Evolutionary conservation across 2,329 filamentous ascomycete species (phyloP).

Genomic region (Claviceps purpurea): DNA sequence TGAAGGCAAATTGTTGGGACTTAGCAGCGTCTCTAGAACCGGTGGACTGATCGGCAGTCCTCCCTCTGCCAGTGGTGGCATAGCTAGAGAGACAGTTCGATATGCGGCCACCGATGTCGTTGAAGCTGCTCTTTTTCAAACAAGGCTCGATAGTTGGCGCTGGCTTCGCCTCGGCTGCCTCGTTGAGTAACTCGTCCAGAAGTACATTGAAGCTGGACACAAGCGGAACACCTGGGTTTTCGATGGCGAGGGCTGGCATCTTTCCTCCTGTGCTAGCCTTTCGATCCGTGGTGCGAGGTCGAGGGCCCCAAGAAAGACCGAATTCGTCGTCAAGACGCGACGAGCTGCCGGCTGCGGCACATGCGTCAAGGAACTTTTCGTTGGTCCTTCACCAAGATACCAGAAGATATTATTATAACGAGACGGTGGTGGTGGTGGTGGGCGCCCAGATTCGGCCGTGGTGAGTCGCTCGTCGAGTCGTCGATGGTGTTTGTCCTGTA

Average conservation of each 20-base stretch:
- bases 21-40: slow-evolving; percentile 25
- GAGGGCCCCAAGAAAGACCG: neutral
- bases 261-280: slow-evolving; percentile 14
- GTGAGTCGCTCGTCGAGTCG: neutral
- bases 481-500: neutral
- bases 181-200: slow-evolving; percentile 43
- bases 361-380: neutral
- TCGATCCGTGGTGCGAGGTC: neutral
- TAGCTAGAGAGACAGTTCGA: slow-evolving; percentile 19
- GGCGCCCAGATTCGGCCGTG: neutral
- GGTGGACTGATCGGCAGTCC: slow-evolving; percentile 14
- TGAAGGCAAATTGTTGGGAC: slow-evolving; percentile 48
- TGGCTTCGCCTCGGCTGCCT: slow-evolving; percentile 46
- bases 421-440: neutral
- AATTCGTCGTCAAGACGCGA: neutral
- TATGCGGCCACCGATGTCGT: slow-evolving; percentile 32
- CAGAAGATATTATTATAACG: too few relatives aligned
- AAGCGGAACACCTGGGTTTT: slow-evolving; percentile 35
- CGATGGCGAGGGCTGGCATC: slow-evolving; percentile 36
- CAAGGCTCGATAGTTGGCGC: slow-evolving; percentile 56
- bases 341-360: neutral
- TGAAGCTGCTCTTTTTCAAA: slow-evolving; percentile 55
- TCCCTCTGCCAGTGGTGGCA: slow-evolving; percentile 13
- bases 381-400: neutral
- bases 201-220: slow-evolving; percentile 40